These are phyloP conservation scores for Yarrowia sp. DNA, from an alignment of 805 yeast genomes.

Conservation along the genomic window DNA sequence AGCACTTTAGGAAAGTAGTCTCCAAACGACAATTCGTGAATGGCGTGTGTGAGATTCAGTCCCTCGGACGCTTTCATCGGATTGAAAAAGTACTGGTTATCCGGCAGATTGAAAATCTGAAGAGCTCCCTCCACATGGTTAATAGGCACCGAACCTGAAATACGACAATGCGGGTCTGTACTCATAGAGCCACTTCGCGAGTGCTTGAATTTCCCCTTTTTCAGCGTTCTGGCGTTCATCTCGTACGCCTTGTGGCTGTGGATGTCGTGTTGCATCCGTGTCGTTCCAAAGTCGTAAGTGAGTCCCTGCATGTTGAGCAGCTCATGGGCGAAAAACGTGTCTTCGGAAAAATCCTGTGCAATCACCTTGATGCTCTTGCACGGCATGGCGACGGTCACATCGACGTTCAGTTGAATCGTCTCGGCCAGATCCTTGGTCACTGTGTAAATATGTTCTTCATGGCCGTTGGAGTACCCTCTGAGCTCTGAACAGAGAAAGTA, in stretches of 20 bases:
- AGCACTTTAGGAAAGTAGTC: constrained; percentile 79
- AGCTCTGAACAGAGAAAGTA: constrained; percentile 79
- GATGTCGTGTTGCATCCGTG: neutral
- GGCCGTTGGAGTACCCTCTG: constrained; percentile 82
- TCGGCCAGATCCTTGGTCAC: constrained; percentile 64
- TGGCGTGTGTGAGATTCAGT: constrained; percentile 78
- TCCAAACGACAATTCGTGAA: constrained; percentile 87
- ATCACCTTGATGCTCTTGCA: constrained; percentile 74
- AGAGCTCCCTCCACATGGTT: constrained; percentile 83
- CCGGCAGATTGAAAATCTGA: constrained; percentile 59
- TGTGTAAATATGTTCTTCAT: constrained; percentile 68
- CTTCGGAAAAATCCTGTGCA: constrained; percentile 74
- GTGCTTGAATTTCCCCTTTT: neutral
- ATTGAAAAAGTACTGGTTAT: constrained; percentile 36
- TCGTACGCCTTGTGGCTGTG: constrained; percentile 21
- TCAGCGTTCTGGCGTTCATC: constrained; percentile 4
- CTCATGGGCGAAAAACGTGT: constrained; percentile 74
- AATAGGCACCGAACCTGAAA: constrained; percentile 51
- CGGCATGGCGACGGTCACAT: constrained; percentile 78
- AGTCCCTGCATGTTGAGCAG: constrained; percentile 68
- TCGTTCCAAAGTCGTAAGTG: constrained; percentile 27
- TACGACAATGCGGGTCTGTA: constrained; percentile 30
- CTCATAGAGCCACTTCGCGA: neutral
- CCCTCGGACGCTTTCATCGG: constrained; percentile 31
- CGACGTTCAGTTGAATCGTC: constrained; percentile 69